Evolutionary conservation across 2,329 filamentous ascomycete species (phyloP).

Genomic region (Cadophora malorum): DNA sequence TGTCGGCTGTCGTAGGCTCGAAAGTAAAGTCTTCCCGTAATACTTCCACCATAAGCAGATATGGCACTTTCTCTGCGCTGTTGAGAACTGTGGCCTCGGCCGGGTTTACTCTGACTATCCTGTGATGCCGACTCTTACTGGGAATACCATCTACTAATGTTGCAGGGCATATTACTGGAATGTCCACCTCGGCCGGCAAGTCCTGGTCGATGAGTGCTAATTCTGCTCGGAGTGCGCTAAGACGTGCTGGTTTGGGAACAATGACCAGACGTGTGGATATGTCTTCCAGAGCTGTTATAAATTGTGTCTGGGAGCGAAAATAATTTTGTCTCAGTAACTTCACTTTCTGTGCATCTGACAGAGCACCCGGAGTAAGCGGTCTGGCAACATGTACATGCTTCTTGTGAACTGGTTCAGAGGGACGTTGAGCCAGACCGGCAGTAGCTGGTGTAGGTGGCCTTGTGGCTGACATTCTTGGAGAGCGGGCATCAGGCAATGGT

Average conservation of each 20-base stretch:
- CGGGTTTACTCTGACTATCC: constrained; percentile 83
- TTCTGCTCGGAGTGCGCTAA: constrained; percentile 82
- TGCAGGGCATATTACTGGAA: constrained; percentile 81
- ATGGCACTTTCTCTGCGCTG: constrained; percentile 86
- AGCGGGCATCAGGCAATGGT: constrained; percentile 66
- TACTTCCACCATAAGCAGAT: constrained; percentile 84
- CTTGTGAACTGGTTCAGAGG: constrained; percentile 53
- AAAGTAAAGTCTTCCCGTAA: constrained; percentile 84
- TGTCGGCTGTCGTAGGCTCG: constrained; percentile 75
- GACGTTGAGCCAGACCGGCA: constrained; percentile 55
- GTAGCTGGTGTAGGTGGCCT: constrained; percentile 65
- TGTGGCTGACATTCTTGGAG: constrained; percentile 55
- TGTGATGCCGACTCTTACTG: constrained; percentile 77
- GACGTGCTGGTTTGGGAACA: constrained; percentile 79
- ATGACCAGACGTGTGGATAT: constrained; percentile 85
- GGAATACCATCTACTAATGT: constrained; percentile 75
- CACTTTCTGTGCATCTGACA: constrained; percentile 72
- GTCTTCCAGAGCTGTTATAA: constrained; percentile 79
- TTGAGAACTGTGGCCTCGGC: constrained; percentile 85
- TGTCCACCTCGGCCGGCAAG: constrained; percentile 82
- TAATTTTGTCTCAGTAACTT: constrained; percentile 80
- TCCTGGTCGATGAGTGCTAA: constrained; percentile 82
- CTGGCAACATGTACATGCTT: constrained; percentile 69
- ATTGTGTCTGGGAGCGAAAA: constrained; percentile 81
- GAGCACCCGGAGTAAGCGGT: constrained; percentile 63